Base-by-base conservation (phyloP, 148 eudicot species). In the Silene conica region DNA sequence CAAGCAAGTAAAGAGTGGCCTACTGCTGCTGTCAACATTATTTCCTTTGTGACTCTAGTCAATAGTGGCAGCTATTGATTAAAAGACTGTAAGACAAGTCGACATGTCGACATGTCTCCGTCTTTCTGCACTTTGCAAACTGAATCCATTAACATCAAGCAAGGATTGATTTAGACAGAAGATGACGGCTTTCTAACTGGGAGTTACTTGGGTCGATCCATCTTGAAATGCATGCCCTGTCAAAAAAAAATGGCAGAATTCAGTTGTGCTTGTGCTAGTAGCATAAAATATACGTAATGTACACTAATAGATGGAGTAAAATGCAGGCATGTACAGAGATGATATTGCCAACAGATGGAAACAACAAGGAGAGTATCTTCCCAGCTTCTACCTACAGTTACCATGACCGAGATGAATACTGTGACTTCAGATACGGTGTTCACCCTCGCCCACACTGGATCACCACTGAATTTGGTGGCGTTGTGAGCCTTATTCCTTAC, bases 271-370 rank as follows among this genome's bases (percentile, higher is more conserved):
- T 38, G 43, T 38, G 43, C 8, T 4, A 38, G 8, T 38, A 38
- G 7, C 43, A 38, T 38, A 38, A 38, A 38, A 38, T 38, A 38
- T 5, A 38, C 8, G 3, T 38, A 0, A 38, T 38, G 43, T 50
- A 11, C 14, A 50, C 55, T 50, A 50, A 50, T 11, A 34, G 28
- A 25, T 57, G 9, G 4, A 1, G 55, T 58, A 70, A 8, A 19
- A 50, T 67, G 69, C 85, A 92, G 96, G 89, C 91, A 63, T 92
- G 97, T 84, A 92, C 97, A 59, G 97, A 92, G 71, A 92, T 92
- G 93, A 41, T 90, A 77, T 48, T 88, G 82, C 83, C 89, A 72
- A 87, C 82, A 18, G 79, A 64, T 54, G 97, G 96, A 2, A 84
- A 85, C 85, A 80, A 75, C 54, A 56, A 83, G 41, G 93, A 88